phyloP scores from a whole-genome alignment of 345 rosid genomes.

The Salix caprea region DNA sequence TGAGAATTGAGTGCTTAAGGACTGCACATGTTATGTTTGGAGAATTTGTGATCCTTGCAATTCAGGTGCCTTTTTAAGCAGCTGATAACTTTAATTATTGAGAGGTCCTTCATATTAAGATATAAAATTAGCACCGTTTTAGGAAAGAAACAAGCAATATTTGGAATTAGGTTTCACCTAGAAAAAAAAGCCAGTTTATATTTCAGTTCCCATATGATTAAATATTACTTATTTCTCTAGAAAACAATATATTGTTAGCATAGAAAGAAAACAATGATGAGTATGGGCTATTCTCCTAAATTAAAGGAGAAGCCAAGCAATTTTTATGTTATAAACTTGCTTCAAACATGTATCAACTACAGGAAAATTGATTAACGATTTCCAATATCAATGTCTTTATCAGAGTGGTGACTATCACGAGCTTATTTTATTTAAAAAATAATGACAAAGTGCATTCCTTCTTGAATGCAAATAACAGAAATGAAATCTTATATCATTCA shows the following conservation, averaged over 20 bases:
- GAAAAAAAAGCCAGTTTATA: neutral
- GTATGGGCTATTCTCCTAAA: neutral
- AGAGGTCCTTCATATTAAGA: neutral
- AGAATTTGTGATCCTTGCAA: neutral
- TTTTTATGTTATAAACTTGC: neutral
- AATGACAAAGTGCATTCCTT: too few relatives aligned
- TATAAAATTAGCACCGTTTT: neutral
- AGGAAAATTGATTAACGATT: too few relatives aligned
- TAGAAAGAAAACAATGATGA: neutral
- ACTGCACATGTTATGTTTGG: neutral
- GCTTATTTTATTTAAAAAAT: too few relatives aligned
- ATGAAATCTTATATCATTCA: neutral
- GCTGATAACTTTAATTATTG: neutral
- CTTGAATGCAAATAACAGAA: neutral
- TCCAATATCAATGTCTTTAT: too few relatives aligned
- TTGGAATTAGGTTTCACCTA: neutral
- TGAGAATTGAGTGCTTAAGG: neutral
- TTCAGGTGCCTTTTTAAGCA: neutral
- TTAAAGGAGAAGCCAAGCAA: neutral
- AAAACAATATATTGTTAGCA: neutral
- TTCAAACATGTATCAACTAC: neutral
- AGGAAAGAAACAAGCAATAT: neutral
- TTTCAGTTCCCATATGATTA: too few relatives aligned
- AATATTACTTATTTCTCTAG: too few relatives aligned
- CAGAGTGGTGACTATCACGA: too few relatives aligned